phyloP scores from a whole-genome alignment of 179 eudicot genomes.

The Patellifolia procumbens region DNA sequence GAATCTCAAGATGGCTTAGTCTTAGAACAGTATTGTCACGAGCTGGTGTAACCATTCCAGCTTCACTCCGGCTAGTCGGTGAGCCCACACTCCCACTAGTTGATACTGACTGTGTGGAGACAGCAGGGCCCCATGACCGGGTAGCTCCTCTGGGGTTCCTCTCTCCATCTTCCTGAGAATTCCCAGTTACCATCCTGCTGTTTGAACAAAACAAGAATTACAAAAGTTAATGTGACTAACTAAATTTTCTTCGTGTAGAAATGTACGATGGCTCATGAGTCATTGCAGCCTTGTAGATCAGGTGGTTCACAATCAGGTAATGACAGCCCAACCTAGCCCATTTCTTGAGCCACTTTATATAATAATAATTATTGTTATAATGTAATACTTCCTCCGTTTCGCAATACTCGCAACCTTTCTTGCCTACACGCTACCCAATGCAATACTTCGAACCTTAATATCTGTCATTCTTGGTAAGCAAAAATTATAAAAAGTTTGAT shows the following conservation, averaged over 20 bases:
- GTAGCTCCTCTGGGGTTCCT: constrained; percentile 59
- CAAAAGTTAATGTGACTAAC: neutral
- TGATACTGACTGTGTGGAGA: constrained; percentile 84
- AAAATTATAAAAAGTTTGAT: too few relatives aligned
- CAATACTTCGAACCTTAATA: too few relatives aligned
- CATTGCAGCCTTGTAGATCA: too few relatives aligned
- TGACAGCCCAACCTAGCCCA: too few relatives aligned
- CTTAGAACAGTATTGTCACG: constrained; percentile 50
- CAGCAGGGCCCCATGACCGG: constrained; percentile 74
- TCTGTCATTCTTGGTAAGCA: too few relatives aligned
- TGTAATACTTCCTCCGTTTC: too few relatives aligned
- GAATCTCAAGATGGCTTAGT: constrained; percentile 43
- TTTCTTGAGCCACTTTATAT: too few relatives aligned
- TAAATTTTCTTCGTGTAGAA: neutral
- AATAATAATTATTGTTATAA: too few relatives aligned
- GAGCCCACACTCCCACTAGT: constrained; percentile 95
- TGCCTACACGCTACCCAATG: too few relatives aligned
- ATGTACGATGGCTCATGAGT: neutral
- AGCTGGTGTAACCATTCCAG: constrained; percentile 48
- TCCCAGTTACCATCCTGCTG: constrained; percentile 42
- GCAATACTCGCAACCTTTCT: too few relatives aligned
- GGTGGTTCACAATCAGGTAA: too few relatives aligned
- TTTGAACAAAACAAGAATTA: neutral
- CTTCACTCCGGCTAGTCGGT: constrained; percentile 73
- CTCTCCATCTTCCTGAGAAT: constrained; percentile 55